Base-by-base conservation (phyloP, 805 yeast species). In the Cyberlindnera xylosilytica region DNA sequence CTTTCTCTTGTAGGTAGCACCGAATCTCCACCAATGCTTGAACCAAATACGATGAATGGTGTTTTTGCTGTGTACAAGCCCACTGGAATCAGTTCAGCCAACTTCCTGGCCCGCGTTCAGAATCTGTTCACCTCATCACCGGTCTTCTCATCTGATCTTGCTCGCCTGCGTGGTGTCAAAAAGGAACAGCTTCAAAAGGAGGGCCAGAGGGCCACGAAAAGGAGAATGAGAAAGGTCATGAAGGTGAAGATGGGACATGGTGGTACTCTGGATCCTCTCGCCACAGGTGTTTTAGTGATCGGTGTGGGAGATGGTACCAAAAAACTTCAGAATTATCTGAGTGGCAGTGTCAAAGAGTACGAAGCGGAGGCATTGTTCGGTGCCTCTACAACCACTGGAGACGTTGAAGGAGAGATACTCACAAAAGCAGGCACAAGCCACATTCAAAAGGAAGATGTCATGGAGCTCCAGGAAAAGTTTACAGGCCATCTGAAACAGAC, bases 281-380 rank as follows among this genome's bases (percentile, higher is more conserved):
- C 99, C 0, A 81, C 89, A n/a, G 99, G 99, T 10, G 90, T 91
- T 1, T 63, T 87, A 32, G 91, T 95, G 2, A 72, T 93, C 42
- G 99, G 99, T 5, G 78, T 93, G n/a, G 97, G 97, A 6, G 49
- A 71, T 1, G 99, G 99, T 3, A 93, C 99, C 2, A 95, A 91
- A 61, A 69, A 76, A 58, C 68, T 93, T 33, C 83, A 79, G 42
- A 69, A 76, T 46, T 89, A 84, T 56, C 69, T 91, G 17, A 79
- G 79, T 23, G 84, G 82, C 23, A 82, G 95, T 46, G 72, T 74
- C 8, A 93, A 93, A 57, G 76, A 80, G 2, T 93, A 93, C 61
- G 87, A 82, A 44, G 81, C 96, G 9, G 79, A 79, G 42, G 97
- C 96, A 0, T 65, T 91, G 23, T 72, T 93, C 51, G 99, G 99